Evolutionary conservation across 2,329 filamentous ascomycete species (phyloP).

Genomic region (Fusarium anthophilum): DNA sequence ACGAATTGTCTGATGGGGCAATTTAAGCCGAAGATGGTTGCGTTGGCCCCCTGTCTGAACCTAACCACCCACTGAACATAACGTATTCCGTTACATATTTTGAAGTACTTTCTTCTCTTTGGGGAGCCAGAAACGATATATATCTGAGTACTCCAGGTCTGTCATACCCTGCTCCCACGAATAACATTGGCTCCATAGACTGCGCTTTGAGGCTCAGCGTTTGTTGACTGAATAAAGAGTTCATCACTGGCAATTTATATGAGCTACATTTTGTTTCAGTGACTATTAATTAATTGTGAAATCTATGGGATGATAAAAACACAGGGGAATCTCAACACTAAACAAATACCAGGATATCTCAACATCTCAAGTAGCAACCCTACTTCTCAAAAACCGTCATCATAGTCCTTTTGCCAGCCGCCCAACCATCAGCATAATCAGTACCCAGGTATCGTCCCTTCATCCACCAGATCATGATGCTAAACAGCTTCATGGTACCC

Average conservation of each 20-base stretch:
- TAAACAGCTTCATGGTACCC: conserved; percentile 50
- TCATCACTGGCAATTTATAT: neutral
- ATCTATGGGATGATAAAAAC: neutral
- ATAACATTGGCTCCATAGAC: neutral
- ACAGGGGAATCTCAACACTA: conserved; percentile 1
- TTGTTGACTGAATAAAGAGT: neutral
- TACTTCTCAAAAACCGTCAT: conserved; percentile 47
- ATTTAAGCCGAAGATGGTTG: neutral
- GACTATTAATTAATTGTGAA: neutral
- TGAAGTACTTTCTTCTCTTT: neutral
- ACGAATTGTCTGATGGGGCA: neutral
- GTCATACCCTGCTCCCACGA: neutral
- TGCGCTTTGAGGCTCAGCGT: neutral
- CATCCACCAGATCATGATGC: conserved; percentile 50
- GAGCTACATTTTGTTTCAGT: neutral
- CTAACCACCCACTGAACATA: neutral
- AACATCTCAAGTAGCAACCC: neutral
- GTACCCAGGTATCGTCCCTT: conserved; percentile 53
- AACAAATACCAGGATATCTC: neutral
- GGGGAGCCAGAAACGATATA: neutral
- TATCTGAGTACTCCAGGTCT: neutral
- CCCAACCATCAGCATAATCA: conserved; percentile 43
- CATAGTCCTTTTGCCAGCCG: conserved; percentile 49
- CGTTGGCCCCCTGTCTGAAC: neutral
- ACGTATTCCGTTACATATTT: neutral